phyloP scores from a whole-genome alignment of 495 filamentous ascomycete genomes.

The Penicillium tannophilum region DNA sequence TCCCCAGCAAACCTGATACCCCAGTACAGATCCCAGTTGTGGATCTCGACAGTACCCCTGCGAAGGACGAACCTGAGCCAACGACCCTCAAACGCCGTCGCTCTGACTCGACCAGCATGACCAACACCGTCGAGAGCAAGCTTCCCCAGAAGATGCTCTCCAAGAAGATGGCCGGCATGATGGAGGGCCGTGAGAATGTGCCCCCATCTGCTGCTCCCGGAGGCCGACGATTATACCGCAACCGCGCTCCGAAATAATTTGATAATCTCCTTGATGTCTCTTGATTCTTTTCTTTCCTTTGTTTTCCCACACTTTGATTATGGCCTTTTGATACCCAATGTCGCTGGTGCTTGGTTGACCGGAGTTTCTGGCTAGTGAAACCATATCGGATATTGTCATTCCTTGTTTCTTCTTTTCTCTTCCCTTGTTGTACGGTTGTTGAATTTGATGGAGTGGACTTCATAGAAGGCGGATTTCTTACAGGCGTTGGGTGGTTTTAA shows the following conservation, averaged over 20 bases:
- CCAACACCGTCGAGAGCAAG: conserved; percentile 35
- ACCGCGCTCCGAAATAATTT: conserved; percentile 29
- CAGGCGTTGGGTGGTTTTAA: not conserved
- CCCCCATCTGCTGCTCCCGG: conserved; percentile 40
- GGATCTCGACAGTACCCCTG: conserved; percentile 24
- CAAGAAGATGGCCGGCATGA: conserved; percentile 46
- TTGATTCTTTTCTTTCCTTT: conserved; percentile 10
- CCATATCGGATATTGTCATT: conserved; percentile 11
- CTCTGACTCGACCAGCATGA: conserved; percentile 36
- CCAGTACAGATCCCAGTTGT: conserved; percentile 17
- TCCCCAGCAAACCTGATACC: conserved; percentile 25
- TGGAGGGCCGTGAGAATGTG: conserved; percentile 64
- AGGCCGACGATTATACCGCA: conserved; percentile 32
- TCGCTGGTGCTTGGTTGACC: conserved; percentile 22
- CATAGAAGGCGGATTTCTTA: conserved; percentile 7
- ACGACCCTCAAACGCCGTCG: conserved; percentile 56
- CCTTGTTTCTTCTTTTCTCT: conserved; percentile 4
- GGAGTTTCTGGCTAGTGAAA: conserved; percentile 30
- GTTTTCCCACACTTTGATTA: conserved; percentile 3
- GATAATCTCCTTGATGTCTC: not conserved
- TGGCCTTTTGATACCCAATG: conserved; percentile 32
- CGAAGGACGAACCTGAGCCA: conserved; percentile 46
- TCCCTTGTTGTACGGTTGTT: conserved; percentile 11
- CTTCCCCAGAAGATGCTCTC: conserved; percentile 47
- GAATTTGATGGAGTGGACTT: not conserved